Percentiles rank a stretch among this genome's conserved stretches.
Evolutionary conservation across 306 rosid genomes (phyloP).

Genomic region (Nissolia schottii): DNA sequence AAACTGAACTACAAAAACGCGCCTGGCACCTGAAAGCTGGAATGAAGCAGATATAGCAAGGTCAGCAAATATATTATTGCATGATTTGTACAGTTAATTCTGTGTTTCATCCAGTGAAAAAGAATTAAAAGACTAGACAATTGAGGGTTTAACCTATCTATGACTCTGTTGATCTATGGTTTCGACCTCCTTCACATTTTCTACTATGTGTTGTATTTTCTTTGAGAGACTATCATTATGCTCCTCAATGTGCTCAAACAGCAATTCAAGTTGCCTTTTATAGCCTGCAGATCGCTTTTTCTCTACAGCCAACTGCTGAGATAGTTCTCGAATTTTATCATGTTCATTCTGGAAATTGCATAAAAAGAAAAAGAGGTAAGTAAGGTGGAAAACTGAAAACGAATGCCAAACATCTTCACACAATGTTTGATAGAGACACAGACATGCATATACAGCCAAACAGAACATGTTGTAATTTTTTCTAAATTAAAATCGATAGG

Average conservation of each 20-base stretch:
- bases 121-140: neutral
- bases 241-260: conserved; percentile 88
- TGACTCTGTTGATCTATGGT: conserved; percentile 47
- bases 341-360: conserved; percentile 65
- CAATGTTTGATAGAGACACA: neutral
- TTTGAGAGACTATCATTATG: conserved; percentile 79
- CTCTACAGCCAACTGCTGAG: conserved; percentile 86
- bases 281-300: conserved; percentile 79
- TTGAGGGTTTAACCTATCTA: conserved; percentile 8
- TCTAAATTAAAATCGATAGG: neutral
- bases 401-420: neutral
- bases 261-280: conserved; percentile 88
- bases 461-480: neutral
- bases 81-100: conserved; percentile 7
- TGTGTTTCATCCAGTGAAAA: conserved; percentile 10
- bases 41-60: conserved; percentile 15
- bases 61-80: conserved; percentile 29
- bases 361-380: neutral
- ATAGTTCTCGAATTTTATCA: conserved; percentile 82
- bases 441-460: neutral
- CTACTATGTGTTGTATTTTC: conserved; percentile 85
- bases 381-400: neutral
- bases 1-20: conserved; percentile 32
- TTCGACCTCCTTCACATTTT: conserved; percentile 80
- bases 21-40: conserved; percentile 33